Evolutionary conservation across 2,329 filamentous ascomycete species (phyloP), one percentile per base, ranked within the genome.

Genomic region (Chaetomium sp.): DNA sequence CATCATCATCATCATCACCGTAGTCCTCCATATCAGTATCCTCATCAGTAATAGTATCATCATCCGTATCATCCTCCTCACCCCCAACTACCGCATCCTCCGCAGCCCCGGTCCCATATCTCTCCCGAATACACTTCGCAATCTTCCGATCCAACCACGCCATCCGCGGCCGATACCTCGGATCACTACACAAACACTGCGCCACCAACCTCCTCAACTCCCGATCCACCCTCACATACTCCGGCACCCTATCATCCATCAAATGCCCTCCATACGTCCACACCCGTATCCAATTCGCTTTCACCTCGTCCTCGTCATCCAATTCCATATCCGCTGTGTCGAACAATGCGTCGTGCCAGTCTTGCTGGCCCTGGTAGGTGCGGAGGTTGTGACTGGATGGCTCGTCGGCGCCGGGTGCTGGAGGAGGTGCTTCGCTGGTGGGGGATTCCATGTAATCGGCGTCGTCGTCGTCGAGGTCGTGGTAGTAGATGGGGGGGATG

Each of bases 191-290:
- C 9, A 55, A 19, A 32, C 47, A 55, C 40, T 32, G 14, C 11
- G 53, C 53, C 36, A 51, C 47, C 11, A 50, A 7, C 41, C 6
- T 3, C 12, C 47, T 8, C 47, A 55, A 32, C 4, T 11, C 5
- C 1, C 41, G 34, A 11, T 55, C 47, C 6, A 45, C 35, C 5
- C 7, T 11, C 4, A 12, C 4, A 4, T 48, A 36, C 3, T 5
- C 5, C 5, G 37, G 37, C 3, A 27, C 27, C 1, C 7, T 10
- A 12, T 53, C 38, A 7, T 53, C 37, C 5, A 48, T 37, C 1
- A 53, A 3, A 8, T 48, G 48, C 5, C 32, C 44, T 27, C 52
- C 52, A 5, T 42, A 53, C 7, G 51, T 47, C 50, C 50, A 52
- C 2, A 40, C 50, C 5, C 50, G 36, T 5, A 49, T 34, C 36